These are phyloP conservation scores for Leishmania amazonensis DNA, from an alignment of 208 protist genomes.

Conservation along the genomic window DNA sequence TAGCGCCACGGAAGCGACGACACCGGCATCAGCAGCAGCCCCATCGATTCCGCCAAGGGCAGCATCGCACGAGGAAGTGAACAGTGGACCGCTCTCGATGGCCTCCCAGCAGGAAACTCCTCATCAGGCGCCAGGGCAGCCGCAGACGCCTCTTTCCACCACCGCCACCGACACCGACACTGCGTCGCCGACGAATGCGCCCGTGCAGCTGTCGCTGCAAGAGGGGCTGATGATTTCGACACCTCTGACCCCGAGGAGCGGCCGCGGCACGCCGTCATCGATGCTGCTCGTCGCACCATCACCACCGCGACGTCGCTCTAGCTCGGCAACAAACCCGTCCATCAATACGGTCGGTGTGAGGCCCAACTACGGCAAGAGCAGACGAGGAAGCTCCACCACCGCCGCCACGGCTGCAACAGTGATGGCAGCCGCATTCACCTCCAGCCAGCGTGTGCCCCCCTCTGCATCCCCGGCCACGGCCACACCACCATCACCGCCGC, in stretches of 20 bases:
- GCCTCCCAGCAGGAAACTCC: background rate
- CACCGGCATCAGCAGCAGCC: background rate
- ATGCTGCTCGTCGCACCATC: background rate
- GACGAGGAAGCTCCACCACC: background rate
- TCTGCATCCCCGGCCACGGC: background rate
- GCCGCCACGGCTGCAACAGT: background rate
- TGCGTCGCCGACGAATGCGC: background rate
- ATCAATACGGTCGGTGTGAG: background rate
- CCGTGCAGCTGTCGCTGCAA: background rate
- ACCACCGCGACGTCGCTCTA: background rate
- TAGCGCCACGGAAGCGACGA: background rate
- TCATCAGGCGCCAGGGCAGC: background rate
- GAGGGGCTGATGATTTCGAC: background rate
- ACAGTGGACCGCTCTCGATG: background rate
- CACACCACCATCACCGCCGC: background rate
- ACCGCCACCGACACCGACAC: background rate
- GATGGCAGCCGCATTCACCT: background rate
- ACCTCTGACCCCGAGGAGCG: background rate
- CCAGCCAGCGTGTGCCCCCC: background rate
- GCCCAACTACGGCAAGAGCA: background rate
- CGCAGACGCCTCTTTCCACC: slow-evolving; percentile 4
- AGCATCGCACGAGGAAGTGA: background rate
- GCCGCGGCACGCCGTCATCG: slow-evolving; percentile 10
- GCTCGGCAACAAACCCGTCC: background rate
- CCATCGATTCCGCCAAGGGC: background rate